Evolutionary conservation across 1,284 basidiomycete genomes (phyloP), one percentile per base, ranked within the genome.

Genomic region (Leccinum brunneo-olivaceum): DNA sequence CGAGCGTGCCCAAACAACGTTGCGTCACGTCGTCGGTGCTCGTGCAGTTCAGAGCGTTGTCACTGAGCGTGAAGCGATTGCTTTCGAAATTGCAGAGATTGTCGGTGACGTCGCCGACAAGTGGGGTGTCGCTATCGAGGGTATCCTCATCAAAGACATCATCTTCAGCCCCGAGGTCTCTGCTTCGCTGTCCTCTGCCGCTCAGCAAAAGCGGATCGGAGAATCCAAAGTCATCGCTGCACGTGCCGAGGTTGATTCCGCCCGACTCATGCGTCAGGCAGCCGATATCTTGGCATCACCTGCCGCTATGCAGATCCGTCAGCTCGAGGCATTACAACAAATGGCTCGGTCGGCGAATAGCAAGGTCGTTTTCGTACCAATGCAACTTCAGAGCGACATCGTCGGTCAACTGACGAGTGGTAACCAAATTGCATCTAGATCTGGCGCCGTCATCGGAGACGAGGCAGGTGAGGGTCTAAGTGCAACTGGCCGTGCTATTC

Each of bases 211-310:
- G 76, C 80, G 94, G 49, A 83, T 97, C 52, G 94, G 92, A 67
- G 94, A 97, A 69, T 81, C 79, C 62, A 97, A 94, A 67, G 91
- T 98, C 61, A 97, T 98, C 56, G 92, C 92, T 36, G 95, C 94
- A 0, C 79, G 90, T 50, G 95, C 94, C 15, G 94, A 98, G 70
- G 94, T 97, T 50, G 91, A 96, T 62, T 76, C 91, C 30, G 92
- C 94, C 34, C 80, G 90, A 55, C 80, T 97, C 61, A 96, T 97
- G 93, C 76, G 91, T 46, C 89, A 92, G 63, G 90, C 90, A 5
- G 90, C 90, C 43, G 84, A 95, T 67, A 94, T 95, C 56, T 75
- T 95, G 56, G 89, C 90, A 11, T 86, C 82, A 7, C 92, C 91
- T 15, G 91, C 93, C 19, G 94, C 93, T 47, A 96, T 98, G 90